Base-by-base conservation (phyloP, 2,329 filamentous ascomycete species). In the Xylaria hypoxylon region DNA sequence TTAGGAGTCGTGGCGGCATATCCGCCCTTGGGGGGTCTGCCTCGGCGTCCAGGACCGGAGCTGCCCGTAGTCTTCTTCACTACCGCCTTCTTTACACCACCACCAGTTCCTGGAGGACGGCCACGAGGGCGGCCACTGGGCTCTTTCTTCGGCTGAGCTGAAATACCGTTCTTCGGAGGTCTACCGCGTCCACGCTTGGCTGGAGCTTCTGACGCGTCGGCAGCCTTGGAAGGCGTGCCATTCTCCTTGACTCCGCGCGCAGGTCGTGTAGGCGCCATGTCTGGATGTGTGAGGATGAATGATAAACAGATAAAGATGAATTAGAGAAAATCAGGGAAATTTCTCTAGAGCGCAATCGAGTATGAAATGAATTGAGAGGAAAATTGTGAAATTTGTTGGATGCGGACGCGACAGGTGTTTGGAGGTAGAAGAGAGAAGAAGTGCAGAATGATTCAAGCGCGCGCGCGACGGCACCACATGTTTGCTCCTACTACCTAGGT, bases 91-190 rank as follows among this genome's bases (percentile, higher is more conserved):
- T 76, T 75, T 11, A 74, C 71, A 15, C 71, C 79, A 65, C 76
- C 76, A 65, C 73, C 77, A 66, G 75, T 78, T 70, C 83, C 83
- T 63, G 79, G 80, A 44, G 83, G 83, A 10, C 83, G 81, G 31
- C 83, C 83, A n/a, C 83, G 81, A 45, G 81, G 81, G n/a, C 80
- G 79, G 35, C 83, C 83, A 1, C 78, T 79, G 26, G 82, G 78
- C 2, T 74, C 76, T 40, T 80, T 79, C 57, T 75, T 77, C 5
- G 73, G 76, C 50, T 72, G 64, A 8, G 72, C 45, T 2, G 74
- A 58, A 56, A 81, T 70, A 55, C 79, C 81, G 59, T 77, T 79
- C 72, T 82, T 80, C 56, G 77, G 76, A 15, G 79, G 77, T 19
- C 80, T 77, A 35, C 79, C 79, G 48, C 79, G 79, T 44, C 79